A percentile compares a stretch with the other conserved stretches of the same genome.
Evolutionary conservation across 768 basidiomycete genomes (phyloP).

Genomic region (Lactifluus volemus): DNA sequence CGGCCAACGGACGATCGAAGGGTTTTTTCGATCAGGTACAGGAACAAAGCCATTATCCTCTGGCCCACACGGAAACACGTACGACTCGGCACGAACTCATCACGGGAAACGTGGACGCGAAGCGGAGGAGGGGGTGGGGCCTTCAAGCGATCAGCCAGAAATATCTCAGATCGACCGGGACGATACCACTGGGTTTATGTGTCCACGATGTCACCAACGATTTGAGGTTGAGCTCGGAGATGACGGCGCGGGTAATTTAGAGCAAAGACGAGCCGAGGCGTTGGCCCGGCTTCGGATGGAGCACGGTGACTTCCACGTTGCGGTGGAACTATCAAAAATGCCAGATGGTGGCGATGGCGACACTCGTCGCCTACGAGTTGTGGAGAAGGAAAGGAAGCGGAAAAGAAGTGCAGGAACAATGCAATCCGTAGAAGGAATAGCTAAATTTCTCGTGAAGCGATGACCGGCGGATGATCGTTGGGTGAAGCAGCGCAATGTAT

Average conservation of each 20-base stretch:
- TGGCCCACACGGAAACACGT: background rate
- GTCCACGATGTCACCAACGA: slow-evolving; percentile 4
- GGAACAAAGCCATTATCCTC: slow-evolving; percentile 1
- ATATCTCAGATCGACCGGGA: background rate
- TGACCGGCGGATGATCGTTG: no score
- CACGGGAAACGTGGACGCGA: slow-evolving; percentile 18
- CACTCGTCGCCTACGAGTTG: slow-evolving; percentile 12
- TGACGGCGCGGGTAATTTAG: slow-evolving; percentile 24
- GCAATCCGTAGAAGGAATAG: slow-evolving; percentile 30
- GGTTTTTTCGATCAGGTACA: slow-evolving; percentile 54
- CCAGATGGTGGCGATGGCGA: slow-evolving; percentile 24
- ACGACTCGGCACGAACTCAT: slow-evolving; percentile 1
- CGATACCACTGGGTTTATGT: background rate
- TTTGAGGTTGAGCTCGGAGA: slow-evolving; percentile 21
- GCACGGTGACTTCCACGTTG: slow-evolving; percentile 87
- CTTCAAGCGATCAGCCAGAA: background rate
- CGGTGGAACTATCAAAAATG: slow-evolving; percentile 58
- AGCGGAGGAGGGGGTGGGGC: slow-evolving; percentile 11
- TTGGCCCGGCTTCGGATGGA: slow-evolving; percentile 48
- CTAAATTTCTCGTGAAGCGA: slow-evolving; percentile 35
- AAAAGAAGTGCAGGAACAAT: slow-evolving; percentile 26
- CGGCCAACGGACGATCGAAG: slow-evolving; percentile 83
- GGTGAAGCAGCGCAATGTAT: no score
- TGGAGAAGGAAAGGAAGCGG: slow-evolving; percentile 21
- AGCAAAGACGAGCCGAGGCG: slow-evolving; percentile 21